phyloP scores from a whole-genome alignment of 805 yeast species.

The Danielia oregonensis region DNA sequence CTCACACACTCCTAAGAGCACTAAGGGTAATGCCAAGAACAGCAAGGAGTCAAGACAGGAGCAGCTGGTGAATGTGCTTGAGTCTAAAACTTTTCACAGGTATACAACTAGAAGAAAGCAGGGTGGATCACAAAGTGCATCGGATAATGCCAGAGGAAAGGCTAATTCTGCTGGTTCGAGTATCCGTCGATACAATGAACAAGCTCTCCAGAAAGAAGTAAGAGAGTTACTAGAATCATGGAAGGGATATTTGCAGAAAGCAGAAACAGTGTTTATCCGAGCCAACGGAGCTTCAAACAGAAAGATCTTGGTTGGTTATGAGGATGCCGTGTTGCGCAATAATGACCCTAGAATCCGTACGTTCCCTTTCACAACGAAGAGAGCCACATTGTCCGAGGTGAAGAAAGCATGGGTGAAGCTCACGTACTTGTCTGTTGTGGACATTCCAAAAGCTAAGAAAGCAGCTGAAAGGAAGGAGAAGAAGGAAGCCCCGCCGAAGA shows the following conservation, averaged over 20 bases:
- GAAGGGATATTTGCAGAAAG: conserved; percentile 55
- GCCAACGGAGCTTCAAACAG: conserved; percentile 74
- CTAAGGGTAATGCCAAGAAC: conserved; percentile 53
- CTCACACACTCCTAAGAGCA: conserved; percentile 58
- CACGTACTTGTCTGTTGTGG: conserved; percentile 52
- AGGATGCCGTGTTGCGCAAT: conserved; percentile 47
- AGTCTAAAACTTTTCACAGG: conserved; percentile 85
- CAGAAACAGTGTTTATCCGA: conserved; percentile 70
- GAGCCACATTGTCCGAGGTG: conserved; percentile 81
- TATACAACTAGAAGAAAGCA: conserved; percentile 96
- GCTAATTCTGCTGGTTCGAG: conserved; percentile 95
- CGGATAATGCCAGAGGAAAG: conserved; percentile 88
- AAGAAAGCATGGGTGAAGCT: conserved; percentile 82
- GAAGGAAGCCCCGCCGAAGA: conserved; percentile 15
- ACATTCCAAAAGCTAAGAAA: conserved; percentile 50
- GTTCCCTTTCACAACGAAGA: conserved; percentile 85
- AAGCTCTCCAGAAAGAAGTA: conserved; percentile 76
- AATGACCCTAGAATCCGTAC: conserved; percentile 61
- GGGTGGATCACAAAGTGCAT: conserved; percentile 94
- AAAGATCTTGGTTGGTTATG: conserved; percentile 63
- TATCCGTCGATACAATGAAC: conserved; percentile 85
- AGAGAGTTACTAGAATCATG: conserved; percentile 63
- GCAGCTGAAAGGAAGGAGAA: conserved; percentile 17
- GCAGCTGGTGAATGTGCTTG: conserved; percentile 63
- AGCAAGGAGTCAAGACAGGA: conserved; percentile 47